Evolutionary conservation across 306 rosid species (phyloP), one percentile per base, ranked within the genome.

Genomic region (Corylus avellana): DNA sequence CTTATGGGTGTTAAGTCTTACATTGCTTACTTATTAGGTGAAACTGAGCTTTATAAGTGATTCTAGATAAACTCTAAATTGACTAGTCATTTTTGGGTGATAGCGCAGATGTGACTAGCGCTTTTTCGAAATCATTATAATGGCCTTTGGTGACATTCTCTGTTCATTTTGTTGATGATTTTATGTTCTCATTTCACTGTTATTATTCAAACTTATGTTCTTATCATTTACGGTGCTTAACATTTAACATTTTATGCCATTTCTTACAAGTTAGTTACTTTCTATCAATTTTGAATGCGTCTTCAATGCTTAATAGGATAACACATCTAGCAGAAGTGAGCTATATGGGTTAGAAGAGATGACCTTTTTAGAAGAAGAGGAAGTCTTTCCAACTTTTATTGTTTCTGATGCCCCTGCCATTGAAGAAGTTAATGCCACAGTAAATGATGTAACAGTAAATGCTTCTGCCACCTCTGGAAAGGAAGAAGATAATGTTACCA

Each of bases 351-450:
- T 91, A 73, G 93, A 90, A 62, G 97, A 96, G 73, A 96, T 96
- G 99, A 91, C 92, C 62, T 96, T 96, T 82, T 76, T 84, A 85
- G 69, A 82, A 84, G 99, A 91, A 81, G 99, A 95, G 82, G 98
- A 93, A 84, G 88, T 96, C 72, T 89, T 93, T 73, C 87, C 89
- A 12, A 72, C 74, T 58, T 76, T 79, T 54, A 73, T 79, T 73
- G 80, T 76, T 88, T 75, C 90, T 62, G 90, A 87, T 57, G 72
- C 80, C 87, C 75, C 85, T 56, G 69, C 81, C 57, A 74, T 73
- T 59, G 53, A 77, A 77, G 95, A 90, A 77, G 93, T 76, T 48
- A 79, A 68, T 84, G 83, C 87, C 78, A 72, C 86, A 61, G 77
- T 59, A 80, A 82, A 48, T 70, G 72, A 22, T 25, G 83, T 86